Conservation (phyloP, 2,329 filamentous ascomycete species). For the Plectosphaerella cucumerina region DNA sequence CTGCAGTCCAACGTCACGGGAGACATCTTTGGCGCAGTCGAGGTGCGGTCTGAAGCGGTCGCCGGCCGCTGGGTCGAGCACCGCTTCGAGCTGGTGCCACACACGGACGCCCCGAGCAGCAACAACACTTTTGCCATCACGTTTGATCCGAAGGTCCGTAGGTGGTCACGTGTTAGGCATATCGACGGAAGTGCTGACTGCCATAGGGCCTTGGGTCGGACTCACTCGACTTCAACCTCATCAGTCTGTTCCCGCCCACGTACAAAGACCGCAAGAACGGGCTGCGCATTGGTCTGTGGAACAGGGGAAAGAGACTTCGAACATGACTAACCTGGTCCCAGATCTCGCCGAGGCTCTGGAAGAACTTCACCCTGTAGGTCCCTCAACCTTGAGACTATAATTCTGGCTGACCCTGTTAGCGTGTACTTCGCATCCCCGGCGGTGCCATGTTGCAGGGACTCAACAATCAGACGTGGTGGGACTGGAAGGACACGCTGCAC, state of each 20-base stretch:
- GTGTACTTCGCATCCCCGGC: constrained; percentile 62
- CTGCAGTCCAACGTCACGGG: constrained; percentile 39
- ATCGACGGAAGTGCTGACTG: too few species aligned
- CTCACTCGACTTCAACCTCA: constrained; percentile 52
- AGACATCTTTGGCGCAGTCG: constrained; percentile 39
- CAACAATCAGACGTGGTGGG: constrained; percentile 38
- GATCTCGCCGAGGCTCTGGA: constrained; percentile 16
- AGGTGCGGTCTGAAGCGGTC: constrained; percentile 37
- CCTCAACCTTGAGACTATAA: constrained; percentile 29
- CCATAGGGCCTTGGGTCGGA: too few species aligned
- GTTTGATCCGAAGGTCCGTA: constrained; percentile 47
- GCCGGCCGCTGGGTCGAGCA: constrained; percentile 47
- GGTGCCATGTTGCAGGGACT: constrained; percentile 57
- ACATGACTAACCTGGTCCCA: too few species aligned
- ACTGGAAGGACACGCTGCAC: constrained; percentile 51
- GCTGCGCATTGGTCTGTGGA: constrained; percentile 44
- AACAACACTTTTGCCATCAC: constrained; percentile 55
- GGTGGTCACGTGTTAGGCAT: too few species aligned
- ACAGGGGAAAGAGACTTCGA: too few species aligned
- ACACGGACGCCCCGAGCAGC: constrained; percentile 41
- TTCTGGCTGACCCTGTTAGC: too few species aligned
- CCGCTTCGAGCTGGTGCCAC: constrained; percentile 37
- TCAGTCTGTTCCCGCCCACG: constrained; percentile 57
- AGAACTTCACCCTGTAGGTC: constrained; percentile 44
- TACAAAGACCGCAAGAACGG: constrained; percentile 56